A percentile compares a stretch with the other conserved stretches of the same genome.
Conservation (phyloP, 495 filamentous ascomycete species). For the Margaritispora aquatica region DNA sequence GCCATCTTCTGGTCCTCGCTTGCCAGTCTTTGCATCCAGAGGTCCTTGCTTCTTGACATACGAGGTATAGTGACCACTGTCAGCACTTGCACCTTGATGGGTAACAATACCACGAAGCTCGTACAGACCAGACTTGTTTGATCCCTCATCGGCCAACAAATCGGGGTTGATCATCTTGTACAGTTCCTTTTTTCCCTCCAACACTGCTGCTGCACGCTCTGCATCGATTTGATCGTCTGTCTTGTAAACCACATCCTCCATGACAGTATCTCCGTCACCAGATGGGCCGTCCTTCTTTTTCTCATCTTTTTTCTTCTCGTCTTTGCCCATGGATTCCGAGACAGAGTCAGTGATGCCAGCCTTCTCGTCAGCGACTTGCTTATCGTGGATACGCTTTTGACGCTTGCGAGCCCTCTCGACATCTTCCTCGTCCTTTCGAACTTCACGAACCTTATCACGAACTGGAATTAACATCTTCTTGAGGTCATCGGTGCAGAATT, state of each 20-base stretch:
- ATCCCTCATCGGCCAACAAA: slow-evolving; percentile 66
- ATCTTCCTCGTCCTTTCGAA: slow-evolving; percentile 91
- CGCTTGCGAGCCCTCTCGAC: slow-evolving; percentile 81
- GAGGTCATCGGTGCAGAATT: slow-evolving; percentile 91
- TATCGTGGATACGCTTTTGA: slow-evolving; percentile 67
- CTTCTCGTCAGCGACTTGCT: slow-evolving; percentile 46
- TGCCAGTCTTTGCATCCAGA: slow-evolving; percentile 59
- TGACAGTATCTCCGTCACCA: slow-evolving; percentile 53
- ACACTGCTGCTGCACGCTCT: slow-evolving; percentile 66
- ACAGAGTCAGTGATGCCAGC: slow-evolving; percentile 26
- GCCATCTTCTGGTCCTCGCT: slow-evolving; percentile 71
- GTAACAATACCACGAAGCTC: slow-evolving; percentile 92
- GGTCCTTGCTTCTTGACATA: slow-evolving; percentile 87
- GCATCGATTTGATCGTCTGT: slow-evolving; percentile 88
- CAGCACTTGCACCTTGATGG: slow-evolving; percentile 94
- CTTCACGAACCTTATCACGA: slow-evolving; percentile 89
- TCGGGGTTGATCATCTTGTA: slow-evolving; percentile 65
- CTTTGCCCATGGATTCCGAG: slow-evolving; percentile 24
- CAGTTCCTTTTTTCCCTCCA: slow-evolving; percentile 77
- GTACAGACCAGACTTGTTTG: slow-evolving; percentile 89
- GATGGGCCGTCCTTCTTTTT: slow-evolving; percentile 24
- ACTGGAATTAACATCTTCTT: slow-evolving; percentile 78
- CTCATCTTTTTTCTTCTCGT: slow-evolving; percentile 37
- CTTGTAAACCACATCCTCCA: slow-evolving; percentile 74
- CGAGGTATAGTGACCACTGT: slow-evolving; percentile 95